Percentiles rank a stretch among this genome's conserved stretches.
Conservation (phyloP, 257 asterid species). For the Solanum piurae region DNA sequence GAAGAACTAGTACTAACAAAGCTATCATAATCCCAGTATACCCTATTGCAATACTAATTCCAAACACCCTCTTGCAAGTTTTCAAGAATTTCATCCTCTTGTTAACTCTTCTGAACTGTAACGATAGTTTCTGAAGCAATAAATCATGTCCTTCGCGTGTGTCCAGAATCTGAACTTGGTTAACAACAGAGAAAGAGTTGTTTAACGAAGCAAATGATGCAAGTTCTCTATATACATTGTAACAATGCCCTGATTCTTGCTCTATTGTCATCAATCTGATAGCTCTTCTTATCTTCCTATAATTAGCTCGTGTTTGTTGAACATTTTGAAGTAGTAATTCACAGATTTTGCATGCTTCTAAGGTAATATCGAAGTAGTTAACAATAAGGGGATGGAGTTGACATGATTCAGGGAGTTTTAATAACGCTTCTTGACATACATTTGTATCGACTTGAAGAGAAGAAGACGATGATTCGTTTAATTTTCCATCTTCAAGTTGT, state of each 20-base stretch:
- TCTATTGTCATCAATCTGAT: slow-evolving; percentile 15
- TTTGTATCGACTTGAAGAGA: slow-evolving; percentile 7
- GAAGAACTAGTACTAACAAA: slow-evolving; percentile 23
- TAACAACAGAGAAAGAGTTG: slow-evolving; percentile 38
- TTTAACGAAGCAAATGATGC: slow-evolving; percentile 20
- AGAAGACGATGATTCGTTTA: slow-evolving; percentile 1
- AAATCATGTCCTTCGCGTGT: slow-evolving; percentile 21
- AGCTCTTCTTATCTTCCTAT: slow-evolving; percentile 13
- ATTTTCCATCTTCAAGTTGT: slow-evolving; percentile 14
- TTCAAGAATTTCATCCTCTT: slow-evolving; percentile 17
- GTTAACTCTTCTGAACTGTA: slow-evolving; percentile 21
- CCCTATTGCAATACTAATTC: slow-evolving; percentile 11
- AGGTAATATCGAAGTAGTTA: slow-evolving; percentile 37
- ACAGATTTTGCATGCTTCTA: slow-evolving; percentile 45
- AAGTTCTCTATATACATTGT: slow-evolving; percentile 13
- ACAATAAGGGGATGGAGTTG: slow-evolving; percentile 24
- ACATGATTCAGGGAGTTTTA: slow-evolving; percentile 8
- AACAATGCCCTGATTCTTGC: slow-evolving; percentile 2
- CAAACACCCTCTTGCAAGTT: slow-evolving; percentile 22
- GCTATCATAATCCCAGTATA: slow-evolving; percentile 17
- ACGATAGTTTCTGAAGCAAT: slow-evolving; percentile 32
- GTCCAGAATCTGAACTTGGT: slow-evolving; percentile 23
- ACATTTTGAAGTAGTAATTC: slow-evolving; percentile 37
- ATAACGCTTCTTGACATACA: slow-evolving; percentile 20
- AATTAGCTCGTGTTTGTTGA: slow-evolving; percentile 23